A percentile compares a stretch with the other conserved stretches of the same genome.
Evolutionary conservation across 2,329 filamentous ascomycete genomes (phyloP).

Genomic region (Zymoseptoria passerinii): DNA sequence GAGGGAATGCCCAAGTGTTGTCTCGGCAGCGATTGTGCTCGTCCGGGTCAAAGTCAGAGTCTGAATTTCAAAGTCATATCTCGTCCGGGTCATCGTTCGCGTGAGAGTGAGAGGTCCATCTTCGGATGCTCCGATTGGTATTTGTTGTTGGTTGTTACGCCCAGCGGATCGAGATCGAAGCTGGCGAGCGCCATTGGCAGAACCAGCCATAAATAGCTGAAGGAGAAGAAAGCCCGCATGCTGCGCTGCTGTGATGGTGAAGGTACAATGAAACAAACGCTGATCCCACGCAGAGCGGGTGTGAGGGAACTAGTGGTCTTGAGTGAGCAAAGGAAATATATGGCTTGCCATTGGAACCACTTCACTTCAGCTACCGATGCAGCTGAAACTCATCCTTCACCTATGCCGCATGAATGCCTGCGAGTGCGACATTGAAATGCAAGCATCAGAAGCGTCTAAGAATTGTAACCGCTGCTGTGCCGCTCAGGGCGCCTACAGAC

Average conservation of each 20-base stretch:
- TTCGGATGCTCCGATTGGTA: constrained; percentile 5
- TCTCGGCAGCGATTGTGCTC: background rate
- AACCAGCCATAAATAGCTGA: background rate
- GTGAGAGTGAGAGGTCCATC: constrained; percentile 8
- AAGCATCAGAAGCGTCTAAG: background rate
- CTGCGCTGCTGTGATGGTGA: constrained; percentile 7
- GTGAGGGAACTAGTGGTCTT: constrained; percentile 7
- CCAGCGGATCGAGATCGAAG: background rate
- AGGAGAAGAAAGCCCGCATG: too few relatives aligned
- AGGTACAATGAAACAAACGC: background rate
- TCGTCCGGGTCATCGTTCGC: constrained; percentile 10
- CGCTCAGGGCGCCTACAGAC: constrained; percentile 6
- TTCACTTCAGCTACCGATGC: constrained; percentile 1
- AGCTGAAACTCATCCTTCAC: constrained; percentile 9
- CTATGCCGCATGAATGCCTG: constrained; percentile 6
- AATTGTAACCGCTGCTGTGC: constrained; percentile 15
- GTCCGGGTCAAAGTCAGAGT: constrained; percentile 8
- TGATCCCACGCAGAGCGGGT: constrained; percentile 5
- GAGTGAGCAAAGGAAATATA: constrained; percentile 3
- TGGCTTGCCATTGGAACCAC: constrained; percentile 8
- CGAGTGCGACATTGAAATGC: background rate
- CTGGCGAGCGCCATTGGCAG: constrained; percentile 1
- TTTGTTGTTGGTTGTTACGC: constrained; percentile 5
- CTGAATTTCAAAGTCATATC: constrained; percentile 10
- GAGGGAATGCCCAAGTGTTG: background rate